These are phyloP conservation scores for Chaetomium globosum DNA, from an alignment of 2,329 filamentous ascomycete genomes.

Conservation along the genomic window DNA sequence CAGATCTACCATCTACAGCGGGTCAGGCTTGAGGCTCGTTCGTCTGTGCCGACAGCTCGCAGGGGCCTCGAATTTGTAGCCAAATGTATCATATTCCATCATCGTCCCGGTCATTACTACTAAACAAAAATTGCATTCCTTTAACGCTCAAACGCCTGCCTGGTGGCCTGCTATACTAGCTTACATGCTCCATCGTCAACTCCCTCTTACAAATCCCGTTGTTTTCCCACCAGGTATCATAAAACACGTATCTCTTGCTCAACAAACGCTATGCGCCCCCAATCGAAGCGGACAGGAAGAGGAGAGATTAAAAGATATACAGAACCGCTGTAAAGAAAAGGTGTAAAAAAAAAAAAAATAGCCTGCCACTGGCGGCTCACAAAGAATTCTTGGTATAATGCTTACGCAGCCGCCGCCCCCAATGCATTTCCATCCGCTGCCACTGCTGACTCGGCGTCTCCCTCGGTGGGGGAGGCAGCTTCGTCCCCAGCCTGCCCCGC, in stretches of 20 bases:
- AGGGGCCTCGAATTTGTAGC: not conserved
- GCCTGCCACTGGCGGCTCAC: constrained; percentile 21
- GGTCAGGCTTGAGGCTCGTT: not conserved
- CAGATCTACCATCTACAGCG: not conserved
- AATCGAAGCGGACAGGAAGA: constrained; percentile 11
- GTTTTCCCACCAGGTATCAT: constrained; percentile 37
- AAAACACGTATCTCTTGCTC: constrained; percentile 24
- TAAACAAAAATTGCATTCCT: constrained; percentile 16
- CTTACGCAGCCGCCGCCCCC: constrained; percentile 16
- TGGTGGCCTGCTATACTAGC: constrained; percentile 28
- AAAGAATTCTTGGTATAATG: not conserved
- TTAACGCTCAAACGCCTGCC: constrained; percentile 25
- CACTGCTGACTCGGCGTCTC: not conserved
- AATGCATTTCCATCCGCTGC: constrained; percentile 9
- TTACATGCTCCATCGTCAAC: constrained; percentile 27
- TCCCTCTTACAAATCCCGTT: constrained; percentile 20
- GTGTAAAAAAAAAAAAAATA: constrained; percentile 14
- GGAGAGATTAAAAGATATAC: constrained; percentile 27
- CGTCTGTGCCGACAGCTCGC: not conserved
- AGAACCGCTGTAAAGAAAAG: constrained; percentile 8
- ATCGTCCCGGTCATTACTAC: not conserved
- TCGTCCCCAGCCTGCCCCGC: constrained; percentile 10
- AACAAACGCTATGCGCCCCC: constrained; percentile 29
- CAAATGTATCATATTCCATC: constrained; percentile 21
- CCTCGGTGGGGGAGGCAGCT: constrained; percentile 5